A percentile compares a stretch with the other conserved stretches of the same genome.
Conservation (phyloP, 2,329 filamentous ascomycete species). For the Fusarium sp. region DNA sequence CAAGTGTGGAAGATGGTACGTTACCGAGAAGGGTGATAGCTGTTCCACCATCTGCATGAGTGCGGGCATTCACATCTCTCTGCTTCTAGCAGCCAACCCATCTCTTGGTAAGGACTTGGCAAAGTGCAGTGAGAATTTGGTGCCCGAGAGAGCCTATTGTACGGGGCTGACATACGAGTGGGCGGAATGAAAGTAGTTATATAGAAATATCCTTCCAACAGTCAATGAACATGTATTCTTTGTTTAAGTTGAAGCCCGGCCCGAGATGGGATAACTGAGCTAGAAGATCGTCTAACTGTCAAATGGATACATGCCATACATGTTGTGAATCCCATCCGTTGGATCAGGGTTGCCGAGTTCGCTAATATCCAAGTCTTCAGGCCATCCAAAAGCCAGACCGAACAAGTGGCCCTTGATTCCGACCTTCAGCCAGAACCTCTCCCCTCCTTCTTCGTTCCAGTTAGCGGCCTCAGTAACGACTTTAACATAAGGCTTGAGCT, state of each 20-base stretch:
- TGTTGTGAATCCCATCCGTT: neutral
- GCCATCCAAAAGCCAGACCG: neutral
- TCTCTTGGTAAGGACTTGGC: neutral
- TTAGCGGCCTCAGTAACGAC: neutral
- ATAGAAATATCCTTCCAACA: neutral
- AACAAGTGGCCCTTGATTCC: neutral
- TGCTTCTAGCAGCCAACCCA: neutral
- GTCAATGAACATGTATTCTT: neutral
- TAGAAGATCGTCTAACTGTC: neutral
- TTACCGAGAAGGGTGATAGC: neutral
- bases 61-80: neutral
- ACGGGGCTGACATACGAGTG: neutral
- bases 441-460: neutral
- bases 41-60: neutral
- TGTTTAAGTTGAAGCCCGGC: neutral
- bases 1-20: neutral
- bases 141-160: neutral
- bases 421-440: neutral
- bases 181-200: neutral
- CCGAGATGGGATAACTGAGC: neutral
- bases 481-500: neutral
- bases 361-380: neutral
- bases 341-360: neutral
- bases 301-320: neutral
- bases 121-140: neutral